Evolutionary conservation across 1,284 basidiomycete species (phyloP), one percentile per base, ranked within the genome.

Genomic region (Mycosarcoma maydis): DNA sequence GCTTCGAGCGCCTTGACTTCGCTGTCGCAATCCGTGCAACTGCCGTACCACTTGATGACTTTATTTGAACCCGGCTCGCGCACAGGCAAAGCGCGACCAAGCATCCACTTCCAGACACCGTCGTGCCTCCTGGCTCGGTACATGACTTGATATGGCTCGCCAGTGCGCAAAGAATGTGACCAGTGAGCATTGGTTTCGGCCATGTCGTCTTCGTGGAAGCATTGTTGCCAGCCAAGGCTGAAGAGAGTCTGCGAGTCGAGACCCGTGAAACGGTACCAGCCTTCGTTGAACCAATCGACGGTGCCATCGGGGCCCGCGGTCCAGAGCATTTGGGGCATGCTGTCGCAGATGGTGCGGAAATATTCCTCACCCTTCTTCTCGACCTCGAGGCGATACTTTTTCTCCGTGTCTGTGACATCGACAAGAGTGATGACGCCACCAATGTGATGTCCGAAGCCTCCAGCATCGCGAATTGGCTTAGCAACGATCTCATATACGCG

Each of bases 141-240:
- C 56, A 82, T 81, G 49, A 75, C 72, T 38, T 73, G 69, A 55
- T 83, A 83, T 0, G 76, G 76, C 23, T 82, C 81, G 22, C 82
- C 82, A 0, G 81, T 82, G 33, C 79, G 77, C 44, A 83, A 70
- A 5, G 78, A 82, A 33, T 80, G 76, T 2, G 67, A 66, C 82
- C 82, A 83, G 5, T 73, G 66, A 17, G 58, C 56, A 32, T 73
- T 60, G 16, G 72, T 62, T 30, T 72, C 68, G 2, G 72, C 67
- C 78, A 82, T 80, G 48, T 82, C 82, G 26, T 83, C 82, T 47
- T 72, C 67, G 46, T 82, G 81, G 70, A 83, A 80, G 11, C 73
- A 66, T 14, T 64, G 71, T 43, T 79, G 75, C 82, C 82, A 83
- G 9, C 80, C 81, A 8, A 80, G 55, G 14, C 81, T 80, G 73